phyloP scores from a whole-genome alignment of 2,329 filamentous ascomycete genomes.

The Sporothrix brunneoviolacea region DNA sequence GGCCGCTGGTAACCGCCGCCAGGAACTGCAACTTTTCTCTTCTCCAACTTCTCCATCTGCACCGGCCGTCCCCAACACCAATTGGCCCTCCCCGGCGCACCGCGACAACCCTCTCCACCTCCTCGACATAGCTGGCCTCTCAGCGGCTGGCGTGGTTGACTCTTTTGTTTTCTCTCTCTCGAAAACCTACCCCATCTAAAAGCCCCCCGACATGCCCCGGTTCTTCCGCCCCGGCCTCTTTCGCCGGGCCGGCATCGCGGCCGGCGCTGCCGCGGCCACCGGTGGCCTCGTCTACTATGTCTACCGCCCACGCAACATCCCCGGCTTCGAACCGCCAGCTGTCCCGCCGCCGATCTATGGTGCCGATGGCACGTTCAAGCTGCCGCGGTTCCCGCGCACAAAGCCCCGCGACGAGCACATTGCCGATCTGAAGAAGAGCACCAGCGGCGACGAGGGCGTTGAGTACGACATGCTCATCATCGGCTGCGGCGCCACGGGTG shows the following conservation, averaged over 20 bases:
- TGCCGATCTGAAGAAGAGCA: constrained; percentile 45
- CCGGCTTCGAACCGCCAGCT: constrained; percentile 59
- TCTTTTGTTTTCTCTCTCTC: background rate
- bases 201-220: constrained; percentile 23
- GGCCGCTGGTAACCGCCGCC: background rate
- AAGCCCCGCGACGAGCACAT: constrained; percentile 60
- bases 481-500: constrained; percentile 71
- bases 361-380: constrained; percentile 59
- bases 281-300: constrained; percentile 42
- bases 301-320: constrained; percentile 66
- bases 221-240: constrained; percentile 26
- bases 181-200: too few relatives aligned
- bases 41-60: background rate
- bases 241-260: constrained; percentile 38
- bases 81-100: background rate
- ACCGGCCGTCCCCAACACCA: too few relatives aligned
- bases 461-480: constrained; percentile 73
- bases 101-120: background rate
- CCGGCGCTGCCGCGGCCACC: constrained; percentile 35
- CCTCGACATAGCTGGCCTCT: background rate
- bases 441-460: constrained; percentile 31
- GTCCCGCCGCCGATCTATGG: constrained; percentile 66
- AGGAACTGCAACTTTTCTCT: background rate
- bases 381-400: constrained; percentile 58
- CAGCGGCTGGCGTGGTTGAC: background rate